Evolutionary conservation across 2,329 filamentous ascomycete genomes (phyloP), one percentile per base, ranked within the genome.

Genomic region (Calonectria multiphialidica): DNA sequence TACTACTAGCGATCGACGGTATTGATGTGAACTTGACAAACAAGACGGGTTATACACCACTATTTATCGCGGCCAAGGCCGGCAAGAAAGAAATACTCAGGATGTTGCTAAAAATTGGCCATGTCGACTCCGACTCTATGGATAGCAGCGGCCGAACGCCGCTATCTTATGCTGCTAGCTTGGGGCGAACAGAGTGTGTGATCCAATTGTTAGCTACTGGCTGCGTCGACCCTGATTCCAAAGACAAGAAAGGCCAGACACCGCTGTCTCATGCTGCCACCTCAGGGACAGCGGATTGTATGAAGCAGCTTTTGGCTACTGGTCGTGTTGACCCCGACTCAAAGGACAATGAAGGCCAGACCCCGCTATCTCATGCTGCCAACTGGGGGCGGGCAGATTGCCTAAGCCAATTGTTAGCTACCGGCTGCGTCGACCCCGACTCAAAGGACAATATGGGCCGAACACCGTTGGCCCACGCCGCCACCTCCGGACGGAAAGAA

Each of bases 1-100:
- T 59, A 6, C 59, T 73, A 50, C n/a, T 72, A 70, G 70, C 77
- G 8, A 44, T 3, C 8, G 37, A 66, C 2, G 59, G 12, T 13
- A 55, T 74, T 13, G 72, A 70, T 3, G 33, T 55, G 3, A 62
- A 74, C 1, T 69, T 73, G 2, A 70, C 12, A 16, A 33, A 53
- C 13, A 33, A 33, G 7, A 10, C 6, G 9, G 25, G 25, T 9
- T 0, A 53, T 18, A 33, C 25, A 3, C 13, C 6, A 1, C 13
- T 28, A 7, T 18, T 33, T 18, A n/a, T 30, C 13, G 44, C 44
- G 7, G 5, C n/a, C 2, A 47, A 23, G 21, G 9, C 12, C 12
- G n/a, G 23, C 21, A 47, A n/a, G 5, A n/a, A 3, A 23, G 44
- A 47, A 23, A 23, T 23, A 23, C n/a, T 47, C n/a, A 47, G 23